Base-by-base conservation (phyloP, 495 filamentous ascomycete species). In the Thermothielavioides terrestris region DNA sequence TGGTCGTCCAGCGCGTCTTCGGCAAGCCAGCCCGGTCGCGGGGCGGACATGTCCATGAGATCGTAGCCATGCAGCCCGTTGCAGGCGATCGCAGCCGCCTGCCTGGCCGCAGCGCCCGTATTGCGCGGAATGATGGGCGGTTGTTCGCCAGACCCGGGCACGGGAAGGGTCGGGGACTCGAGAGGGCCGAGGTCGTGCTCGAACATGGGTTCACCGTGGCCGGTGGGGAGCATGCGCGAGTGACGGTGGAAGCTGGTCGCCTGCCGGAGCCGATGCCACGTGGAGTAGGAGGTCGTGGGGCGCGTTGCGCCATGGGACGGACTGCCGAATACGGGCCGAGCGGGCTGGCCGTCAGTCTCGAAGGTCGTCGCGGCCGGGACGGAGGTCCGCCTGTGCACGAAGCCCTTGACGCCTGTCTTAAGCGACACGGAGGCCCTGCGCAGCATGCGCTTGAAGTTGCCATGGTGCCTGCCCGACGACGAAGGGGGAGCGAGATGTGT, bases 71-170 rank as follows among this genome's bases (percentile, higher is more conserved):
- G 79, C 12, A 61, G 20, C 9, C 62, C 59, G 17, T 41, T 55
- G 55, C 56, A 59, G 11, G 80, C 81, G 18, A 78, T 78, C 1
- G 82, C 85, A 10, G 82, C 83, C 9, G 83, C 81, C 35, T 84
- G 77, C 41, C 84, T 81, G 6, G 85, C 85, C 0, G 83, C 82
- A 14, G 81, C 83, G n/a, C 80, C 78, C 26, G 68, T 77, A 20
- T 73, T 71, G 26, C 63, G 65, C 5, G 77, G 77, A 22, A 80
- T 80, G 35, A 77, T 67, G 0, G 76, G 75, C 1, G 77, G 77
- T 9, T 68, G 71, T 32, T 64, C 64, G 37, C 70, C 68, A 20
- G 66, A 69, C 32, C 76, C 75, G 30, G 77, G 74, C 1, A 75
- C 57, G 0, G 74, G 73, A 35, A 63, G 54, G 2, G 49, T 65